These are phyloP conservation scores for Phytophthora ohioensis DNA, from an alignment of 352 stramenopile genomes.

Conservation along the genomic window DNA sequence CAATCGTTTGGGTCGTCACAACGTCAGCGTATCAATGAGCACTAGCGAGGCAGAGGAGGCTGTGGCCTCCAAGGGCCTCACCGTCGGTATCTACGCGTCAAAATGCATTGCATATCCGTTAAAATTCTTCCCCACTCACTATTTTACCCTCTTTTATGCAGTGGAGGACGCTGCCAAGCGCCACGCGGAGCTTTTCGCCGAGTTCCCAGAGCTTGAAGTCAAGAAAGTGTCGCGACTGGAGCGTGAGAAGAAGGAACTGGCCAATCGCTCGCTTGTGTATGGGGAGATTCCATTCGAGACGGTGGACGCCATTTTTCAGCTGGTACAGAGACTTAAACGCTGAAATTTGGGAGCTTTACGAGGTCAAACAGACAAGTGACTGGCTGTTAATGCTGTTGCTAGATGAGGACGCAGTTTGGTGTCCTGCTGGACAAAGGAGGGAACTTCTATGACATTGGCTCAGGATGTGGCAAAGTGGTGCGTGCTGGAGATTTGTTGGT, in stretches of 20 bases:
- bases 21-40: conserved; percentile 21
- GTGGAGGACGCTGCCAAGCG: conserved; percentile 52
- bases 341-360: neutral
- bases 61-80: conserved; percentile 28
- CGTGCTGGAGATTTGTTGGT: conserved; percentile 6
- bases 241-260: conserved; percentile 70
- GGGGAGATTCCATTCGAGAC: conserved; percentile 72
- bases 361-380: neutral
- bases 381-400: neutral
- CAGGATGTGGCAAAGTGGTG: conserved; percentile 79
- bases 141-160: conserved; percentile 22
- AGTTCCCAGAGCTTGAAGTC: conserved; percentile 52
- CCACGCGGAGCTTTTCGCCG: conserved; percentile 61
- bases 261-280: conserved; percentile 72
- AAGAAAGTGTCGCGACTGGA: conserved; percentile 73
- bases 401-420: conserved; percentile 72
- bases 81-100: conserved; percentile 21
- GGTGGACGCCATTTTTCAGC: conserved; percentile 63
- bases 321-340: conserved; percentile 35
- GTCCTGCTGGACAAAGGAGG: conserved; percentile 67
- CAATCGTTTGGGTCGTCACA: conserved; percentile 1
- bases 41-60: conserved; percentile 25
- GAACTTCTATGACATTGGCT: conserved; percentile 79
- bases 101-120: neutral
- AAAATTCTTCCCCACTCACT: conserved; percentile 13